These are phyloP conservation scores for bread wheat (Triticum aestivum) DNA, from an alignment of 176 grass and related monocot genomes.

Conservation along the genomic window IWGSC_CS_RefSeq_v2.1 NC_057804.1:99916299-99916798, in stretches of 20 bases:
- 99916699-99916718: conserved; percentile 5
- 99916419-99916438: neutral
- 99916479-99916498: neutral
- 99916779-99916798: neutral
- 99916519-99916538: neutral
- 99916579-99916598: neutral
- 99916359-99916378: conserved; percentile 6
- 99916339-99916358: too few species aligned
- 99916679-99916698: neutral
- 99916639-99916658: neutral
- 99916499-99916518: conserved; percentile 7
- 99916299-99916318: conserved; percentile 11
- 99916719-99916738: conserved; percentile 13
- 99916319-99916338: too few species aligned
- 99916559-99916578: neutral
- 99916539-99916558: conserved; percentile 11
- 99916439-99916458: neutral
- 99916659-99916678: conserved; percentile 3
- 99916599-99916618: neutral
- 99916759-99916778: conserved; percentile 18
- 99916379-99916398: neutral
- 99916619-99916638: conserved; percentile 14
- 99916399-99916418: neutral
- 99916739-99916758: conserved; percentile 9
- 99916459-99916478: conserved; percentile 13